Conservation (phyloP, 73 alveolate genomes). For the Durusdinium trenchii region DNA sequence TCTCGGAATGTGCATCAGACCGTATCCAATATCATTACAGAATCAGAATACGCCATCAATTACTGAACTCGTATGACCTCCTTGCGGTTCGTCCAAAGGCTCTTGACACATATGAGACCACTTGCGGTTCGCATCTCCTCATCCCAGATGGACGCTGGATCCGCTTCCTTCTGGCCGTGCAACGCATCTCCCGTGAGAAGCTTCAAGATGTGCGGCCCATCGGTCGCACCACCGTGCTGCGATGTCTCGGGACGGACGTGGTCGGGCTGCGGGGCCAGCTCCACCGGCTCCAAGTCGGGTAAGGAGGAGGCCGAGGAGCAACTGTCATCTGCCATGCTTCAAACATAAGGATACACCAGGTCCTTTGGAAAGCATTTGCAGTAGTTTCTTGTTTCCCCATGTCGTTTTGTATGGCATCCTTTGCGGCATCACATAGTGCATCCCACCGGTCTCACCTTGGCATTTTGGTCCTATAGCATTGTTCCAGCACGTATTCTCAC, state of each 20-base stretch:
- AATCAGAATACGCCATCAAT: neutral
- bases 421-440: too few species aligned
- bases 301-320: neutral
- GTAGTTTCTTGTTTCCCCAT: too few species aligned
- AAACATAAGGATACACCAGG: too few species aligned
- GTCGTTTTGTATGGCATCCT: too few species aligned
- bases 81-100: neutral
- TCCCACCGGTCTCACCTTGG: too few species aligned
- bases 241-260: neutral
- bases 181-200: neutral
- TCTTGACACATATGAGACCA: neutral
- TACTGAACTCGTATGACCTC: neutral
- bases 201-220: neutral
- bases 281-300: constrained; percentile 62
- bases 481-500: too few species aligned
- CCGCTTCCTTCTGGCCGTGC: neutral
- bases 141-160: constrained; percentile 43
- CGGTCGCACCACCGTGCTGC: constrained; percentile 6
- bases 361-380: too few species aligned
- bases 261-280: neutral
- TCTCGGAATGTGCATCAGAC: neutral
- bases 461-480: too few species aligned
- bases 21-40: neutral
- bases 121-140: neutral
- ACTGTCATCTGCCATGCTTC: too few species aligned